phyloP scores from a whole-genome alignment of 805 yeast species.

The Nakazawaea anatomiae region DNA sequence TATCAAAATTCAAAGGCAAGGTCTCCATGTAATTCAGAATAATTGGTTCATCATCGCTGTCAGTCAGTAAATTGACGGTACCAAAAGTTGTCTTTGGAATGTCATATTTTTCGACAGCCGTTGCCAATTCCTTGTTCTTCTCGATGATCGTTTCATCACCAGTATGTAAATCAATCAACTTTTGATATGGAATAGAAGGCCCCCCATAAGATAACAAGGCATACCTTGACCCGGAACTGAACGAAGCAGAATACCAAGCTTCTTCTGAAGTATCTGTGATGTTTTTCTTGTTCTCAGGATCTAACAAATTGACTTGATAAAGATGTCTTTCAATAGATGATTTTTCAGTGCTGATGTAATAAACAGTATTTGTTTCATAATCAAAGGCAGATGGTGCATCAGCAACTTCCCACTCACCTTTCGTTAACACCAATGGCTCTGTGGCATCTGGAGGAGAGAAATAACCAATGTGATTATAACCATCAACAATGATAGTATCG shows the following conservation, averaged over 20 bases:
- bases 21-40: constrained; percentile 68
- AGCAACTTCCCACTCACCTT: constrained; percentile 90
- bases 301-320: constrained; percentile 57
- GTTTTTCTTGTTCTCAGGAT: constrained; percentile 31
- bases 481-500: constrained; percentile 63
- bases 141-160: constrained; percentile 35
- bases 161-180: constrained; percentile 50
- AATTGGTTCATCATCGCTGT: constrained; percentile 36
- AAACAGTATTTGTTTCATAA: constrained; percentile 42
- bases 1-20: constrained; percentile 67
- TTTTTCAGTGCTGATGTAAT: constrained; percentile 68
- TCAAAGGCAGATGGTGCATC: constrained; percentile 64
- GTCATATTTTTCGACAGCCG: constrained; percentile 35
- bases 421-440: constrained; percentile 53
- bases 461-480: constrained; percentile 75
- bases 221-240: constrained; percentile 75
- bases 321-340: constrained; percentile 83
- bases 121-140: constrained; percentile 36
- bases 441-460: constrained; percentile 64
- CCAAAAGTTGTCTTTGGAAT: constrained; percentile 53
- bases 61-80: constrained; percentile 46
- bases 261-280: constrained; percentile 47
- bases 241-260: constrained; percentile 68
- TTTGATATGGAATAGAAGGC: constrained; percentile 76
- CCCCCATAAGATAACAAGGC: constrained; percentile 69